These are phyloP conservation scores for Paecilomyces niveus DNA, from an alignment of 2,329 filamentous ascomycete genomes.

Conservation along the genomic window DNA sequence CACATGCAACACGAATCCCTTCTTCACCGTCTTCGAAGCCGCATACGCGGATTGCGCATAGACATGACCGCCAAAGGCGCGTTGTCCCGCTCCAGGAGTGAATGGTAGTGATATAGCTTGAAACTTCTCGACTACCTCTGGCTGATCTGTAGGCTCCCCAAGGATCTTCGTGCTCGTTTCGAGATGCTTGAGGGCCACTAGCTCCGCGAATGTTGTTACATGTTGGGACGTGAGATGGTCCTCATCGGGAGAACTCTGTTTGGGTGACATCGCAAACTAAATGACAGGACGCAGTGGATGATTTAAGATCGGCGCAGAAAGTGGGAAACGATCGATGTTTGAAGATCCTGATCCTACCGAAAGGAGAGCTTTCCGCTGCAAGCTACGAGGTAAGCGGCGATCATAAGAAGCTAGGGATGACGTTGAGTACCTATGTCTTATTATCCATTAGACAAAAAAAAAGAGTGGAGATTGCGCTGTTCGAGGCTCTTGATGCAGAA, in stretches of 20 bases:
- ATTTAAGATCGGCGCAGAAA: background rate
- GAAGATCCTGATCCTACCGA: background rate
- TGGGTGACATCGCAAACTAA: background rate
- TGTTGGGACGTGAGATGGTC: background rate
- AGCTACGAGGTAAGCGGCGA: background rate
- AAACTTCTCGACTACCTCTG: conserved; percentile 24
- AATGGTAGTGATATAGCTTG: conserved; percentile 24
- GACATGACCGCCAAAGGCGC: conserved; percentile 49
- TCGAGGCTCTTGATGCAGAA: background rate
- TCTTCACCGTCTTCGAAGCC: conserved; percentile 46
- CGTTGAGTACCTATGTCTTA: background rate
- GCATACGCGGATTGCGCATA: conserved; percentile 53
- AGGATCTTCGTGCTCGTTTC: conserved; percentile 5
- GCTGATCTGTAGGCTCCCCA: conserved; percentile 3
- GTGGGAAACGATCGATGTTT: background rate
- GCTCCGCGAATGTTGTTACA: conserved; percentile 16
- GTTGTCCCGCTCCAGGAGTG: conserved; percentile 31
- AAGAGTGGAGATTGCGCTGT: background rate
- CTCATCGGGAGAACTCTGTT: background rate
- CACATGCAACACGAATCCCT: conserved; percentile 48
- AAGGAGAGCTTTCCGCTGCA: background rate
- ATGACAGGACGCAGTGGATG: background rate
- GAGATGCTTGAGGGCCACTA: conserved; percentile 26
- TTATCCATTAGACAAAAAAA: background rate
- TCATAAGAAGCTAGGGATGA: background rate